Base-by-base conservation (phyloP, 169 alveolate species). In the Cryptosporidium sp. region DNA sequence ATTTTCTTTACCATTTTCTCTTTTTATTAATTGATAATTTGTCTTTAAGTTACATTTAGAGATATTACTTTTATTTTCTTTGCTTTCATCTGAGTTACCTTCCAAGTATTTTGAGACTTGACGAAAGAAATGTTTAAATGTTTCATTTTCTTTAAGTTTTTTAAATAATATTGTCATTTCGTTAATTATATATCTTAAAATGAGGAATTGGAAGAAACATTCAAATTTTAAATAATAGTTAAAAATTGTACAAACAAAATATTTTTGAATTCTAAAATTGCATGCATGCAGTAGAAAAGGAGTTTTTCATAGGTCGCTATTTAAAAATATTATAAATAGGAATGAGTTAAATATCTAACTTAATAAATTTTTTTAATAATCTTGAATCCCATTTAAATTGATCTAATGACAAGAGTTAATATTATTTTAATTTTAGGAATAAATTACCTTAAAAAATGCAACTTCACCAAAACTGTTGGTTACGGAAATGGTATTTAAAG, bases 391-490 rank as follows among this genome's bases (percentile, higher is more conserved):
- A 12, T 56, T 53, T 26, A 21, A 23, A 31, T 45, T n/a, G 26
- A 73, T 73, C 86, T 73, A 58, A 73, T 12, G 1, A n/a, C 10
- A 29, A 10, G 10, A 33, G 8, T 48, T 29, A 39, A 9, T 53
- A 9, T n/a, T 8, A 31, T 31, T 33, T 65, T 31, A 10, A 23
- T 10, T 3, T 18, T 44, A 16, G 35, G 29, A 16, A 80, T 42
- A 26, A 48, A 14, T 80, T 80, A 80, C 89, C 75, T 80, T 42
- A 39, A 80, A 80, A 39, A 16, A 48, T 80, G 75, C 75, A 80
- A 31, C 26, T 16, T 80, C 89, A 1, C 89, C 75, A 62, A 45
- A 21, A 80, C 35, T 48, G 37, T 80, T 80, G 3, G 75, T 65
- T 9, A 67, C 51, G 21, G 29, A 65, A 35, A 80, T 65, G 2